These are phyloP conservation scores for Aspergillus piperis DNA, from an alignment of 2,329 filamentous ascomycete species.

Conservation along the genomic window DNA sequence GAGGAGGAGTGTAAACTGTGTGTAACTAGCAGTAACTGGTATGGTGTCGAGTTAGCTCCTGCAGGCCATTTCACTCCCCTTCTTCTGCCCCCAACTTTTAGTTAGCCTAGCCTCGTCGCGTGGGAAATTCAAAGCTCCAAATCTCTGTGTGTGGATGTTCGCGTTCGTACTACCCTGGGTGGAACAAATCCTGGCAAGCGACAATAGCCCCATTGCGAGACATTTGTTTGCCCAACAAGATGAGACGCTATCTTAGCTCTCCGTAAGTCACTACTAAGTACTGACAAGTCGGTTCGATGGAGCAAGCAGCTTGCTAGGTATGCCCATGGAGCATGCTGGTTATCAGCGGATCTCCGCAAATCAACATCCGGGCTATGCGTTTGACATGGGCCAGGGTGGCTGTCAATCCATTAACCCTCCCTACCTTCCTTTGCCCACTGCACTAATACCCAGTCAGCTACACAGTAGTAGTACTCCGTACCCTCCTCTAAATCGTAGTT, in stretches of 20 bases:
- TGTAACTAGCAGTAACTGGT: no score
- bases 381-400: neutral
- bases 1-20: no score
- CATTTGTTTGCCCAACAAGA: neutral
- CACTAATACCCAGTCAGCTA: neutral
- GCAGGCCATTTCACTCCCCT: neutral
- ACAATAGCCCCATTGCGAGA: no score
- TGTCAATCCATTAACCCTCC: neutral
- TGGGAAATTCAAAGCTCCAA: neutral
- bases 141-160: neutral
- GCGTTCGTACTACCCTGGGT: neutral
- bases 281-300: neutral
- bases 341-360: slow-evolving; percentile 7
- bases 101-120: neutral
- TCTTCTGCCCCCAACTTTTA: neutral
- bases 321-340: neutral
- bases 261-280: neutral
- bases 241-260: neutral
- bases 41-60: neutral
- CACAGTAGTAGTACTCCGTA: neutral
- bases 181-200: neutral
- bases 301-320: neutral
- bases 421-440: neutral
- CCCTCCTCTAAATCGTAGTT: neutral
- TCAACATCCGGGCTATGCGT: neutral